Base-by-base conservation (phyloP, 306 rosid genomes). In the Arachis hypogaea region DNA sequence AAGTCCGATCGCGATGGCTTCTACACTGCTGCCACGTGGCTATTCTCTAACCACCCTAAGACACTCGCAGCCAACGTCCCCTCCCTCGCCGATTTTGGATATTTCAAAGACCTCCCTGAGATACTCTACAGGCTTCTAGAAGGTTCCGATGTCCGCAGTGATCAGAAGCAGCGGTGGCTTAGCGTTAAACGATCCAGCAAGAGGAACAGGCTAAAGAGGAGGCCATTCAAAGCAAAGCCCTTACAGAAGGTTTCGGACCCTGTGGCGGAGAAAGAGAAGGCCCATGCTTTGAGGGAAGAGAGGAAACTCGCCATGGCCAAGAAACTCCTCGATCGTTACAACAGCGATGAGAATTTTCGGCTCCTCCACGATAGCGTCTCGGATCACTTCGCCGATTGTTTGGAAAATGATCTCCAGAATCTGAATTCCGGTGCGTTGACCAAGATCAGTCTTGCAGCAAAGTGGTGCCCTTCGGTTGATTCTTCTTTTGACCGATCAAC, bases 401-500 rank as follows among this genome's bases (percentile, higher is more conserved):
- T 92, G 83, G 82, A 76, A 71, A 18, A 76, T 2, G 96, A 92
- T 83, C 36, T 84, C 0, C 83, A 81, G 62, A 71, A 52, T 63
- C 52, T 92, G 60, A 82, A 64, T 6, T 47, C 78, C 0, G 79
- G 86, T 41, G 60, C 73, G 11, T 1, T 16, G 1, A 50, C 14
- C 3, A 83, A 83, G 67, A 74, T 91, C 42, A 88, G 87, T 60
- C 85, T 91, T n/a, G 89, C 97, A 9, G 89, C 90, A 0, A 88
- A 88, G 16, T 91, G 94, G 97, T 91, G 97, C 12, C 97, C 97
- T 30, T 88, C 92, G 0, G 65, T 91, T 7, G 94, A 88, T 7
- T 88, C 89, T 0, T 91, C 92, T 0, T 91, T 84, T 38, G 94
- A 91, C 5, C 84, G 75, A 0, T 82, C 86, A 1, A 85, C 90